Base-by-base conservation (phyloP, 164 flowering plant genomes). In the Nymphaea colorata region DNA sequence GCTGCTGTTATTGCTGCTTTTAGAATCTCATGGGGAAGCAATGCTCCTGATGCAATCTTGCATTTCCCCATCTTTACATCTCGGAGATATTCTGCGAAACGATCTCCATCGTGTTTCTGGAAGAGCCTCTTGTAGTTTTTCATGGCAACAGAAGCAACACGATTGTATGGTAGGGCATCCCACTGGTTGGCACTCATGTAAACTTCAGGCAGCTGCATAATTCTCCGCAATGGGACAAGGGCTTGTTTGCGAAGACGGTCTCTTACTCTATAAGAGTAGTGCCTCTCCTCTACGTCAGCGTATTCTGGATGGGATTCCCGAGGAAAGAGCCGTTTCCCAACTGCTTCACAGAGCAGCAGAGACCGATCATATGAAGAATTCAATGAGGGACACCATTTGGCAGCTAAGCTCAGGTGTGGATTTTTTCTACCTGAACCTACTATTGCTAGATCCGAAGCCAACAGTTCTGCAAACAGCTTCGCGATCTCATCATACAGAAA, bases 101-200 rank as follows among this genome's bases (percentile, higher is more conserved):
- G 67, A 15, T 73, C 69, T 36, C 14, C 55, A 17, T 85, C 88
- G 44, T 83, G 88, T 69, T 81, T 78, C 45, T 0, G 0, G 64
- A 85, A 85, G 61, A 64, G 64, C 5, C 62, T 59, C 66, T 80
- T 83, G 79, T 85, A 82, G n/a, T 16, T 73, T 44, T 79, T 83
- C 86, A 81, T 85, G 8, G 88, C 88, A 10, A 85, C 83, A 0
- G 86, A 85, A 6, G 85, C 70, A 6, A 85, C 88, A 47, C 86
- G 68, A 41, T 68, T 55, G 68, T 85, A 85, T 0, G 86, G 86
- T 4, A 83, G 72, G 7, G 67, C 15, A 3, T 45, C 66, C 88
- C 88, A 85, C 59, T 59, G 62, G n/a, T 77, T 79, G 5, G 86
- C 70, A 42, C 79, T 62, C 77, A 82, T 85, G 68, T 75, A 81